Percentiles rank a stretch among this genome's conserved stretches.
phyloP scores from a whole-genome alignment of 768 basidiomycete species.

The Leccinum longicurvipes region DNA sequence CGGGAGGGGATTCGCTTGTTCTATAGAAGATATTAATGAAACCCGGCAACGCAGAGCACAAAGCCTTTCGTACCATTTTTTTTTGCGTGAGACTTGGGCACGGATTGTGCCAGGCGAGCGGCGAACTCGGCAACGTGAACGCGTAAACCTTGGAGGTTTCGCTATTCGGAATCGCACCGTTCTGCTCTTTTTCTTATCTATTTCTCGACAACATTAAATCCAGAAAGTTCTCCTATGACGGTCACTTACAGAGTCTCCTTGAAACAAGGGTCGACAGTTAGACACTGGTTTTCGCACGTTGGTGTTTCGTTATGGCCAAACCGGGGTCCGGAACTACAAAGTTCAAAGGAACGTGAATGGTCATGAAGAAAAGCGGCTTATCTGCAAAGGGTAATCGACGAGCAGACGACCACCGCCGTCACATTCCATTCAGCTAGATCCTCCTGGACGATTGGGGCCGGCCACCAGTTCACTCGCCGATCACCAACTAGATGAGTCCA shows the following conservation, averaged over 20 bases:
- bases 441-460: background rate
- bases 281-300: background rate
- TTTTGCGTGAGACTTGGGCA: constrained; percentile 4
- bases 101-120: too few species aligned
- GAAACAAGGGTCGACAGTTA: background rate
- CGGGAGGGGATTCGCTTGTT: background rate
- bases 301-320: constrained; percentile 1
- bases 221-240: background rate
- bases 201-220: constrained; percentile 1
- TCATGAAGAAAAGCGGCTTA: background rate
- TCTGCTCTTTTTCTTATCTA: background rate
- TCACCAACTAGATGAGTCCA: background rate
- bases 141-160: background rate
- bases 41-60: background rate
- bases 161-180: background rate
- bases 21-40: background rate
- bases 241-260: background rate
- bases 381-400: constrained; percentile 2
- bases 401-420: background rate
- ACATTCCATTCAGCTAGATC: background rate
- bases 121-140: background rate
- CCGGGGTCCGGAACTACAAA: background rate
- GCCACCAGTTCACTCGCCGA: background rate
- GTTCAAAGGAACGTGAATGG: background rate
- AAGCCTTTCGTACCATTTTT: background rate